These are phyloP conservation scores for Colletotrichum musae DNA, from an alignment of 2,329 filamentous ascomycete genomes.

Conservation along the genomic window DNA sequence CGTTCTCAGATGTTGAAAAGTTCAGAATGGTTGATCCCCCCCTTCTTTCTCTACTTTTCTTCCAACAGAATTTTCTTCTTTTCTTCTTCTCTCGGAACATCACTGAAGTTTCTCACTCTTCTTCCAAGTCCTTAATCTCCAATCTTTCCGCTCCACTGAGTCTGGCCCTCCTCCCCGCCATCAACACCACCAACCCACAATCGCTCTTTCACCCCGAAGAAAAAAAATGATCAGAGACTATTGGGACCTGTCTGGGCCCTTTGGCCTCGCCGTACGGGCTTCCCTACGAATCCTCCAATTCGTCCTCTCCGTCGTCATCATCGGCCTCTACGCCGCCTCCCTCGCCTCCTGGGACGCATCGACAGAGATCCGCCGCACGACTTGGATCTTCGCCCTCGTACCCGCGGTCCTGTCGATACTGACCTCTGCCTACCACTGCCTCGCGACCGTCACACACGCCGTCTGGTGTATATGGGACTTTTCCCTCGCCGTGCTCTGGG, in stretches of 20 bases:
- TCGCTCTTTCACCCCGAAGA: not conserved
- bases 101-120: not conserved
- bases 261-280: conserved; percentile 29
- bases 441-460: conserved; percentile 32
- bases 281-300: conserved; percentile 35
- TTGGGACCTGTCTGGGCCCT: conserved; percentile 32
- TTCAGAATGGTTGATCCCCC: not conserved
- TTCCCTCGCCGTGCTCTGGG: conserved; percentile 33
- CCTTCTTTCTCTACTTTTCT: not conserved
- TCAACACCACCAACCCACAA: not conserved
- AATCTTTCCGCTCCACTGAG: not conserved
- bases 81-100: not conserved
- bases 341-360: conserved; percentile 23
- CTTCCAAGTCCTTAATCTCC: not conserved
- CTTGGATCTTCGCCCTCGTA: conserved; percentile 36
- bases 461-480: conserved; percentile 38
- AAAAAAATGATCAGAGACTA: conserved; percentile 30
- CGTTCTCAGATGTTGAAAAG: not conserved
- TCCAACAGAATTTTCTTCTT: too few species aligned
- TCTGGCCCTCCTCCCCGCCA: not conserved
- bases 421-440: conserved; percentile 26
- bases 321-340: conserved; percentile 31
- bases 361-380: not conserved
- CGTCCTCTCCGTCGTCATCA: conserved; percentile 30
- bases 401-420: conserved; percentile 23